These are phyloP conservation scores for Pichiaceae sp. DNA, from an alignment of 1,139 yeast species.

Conservation along the genomic window DNA sequence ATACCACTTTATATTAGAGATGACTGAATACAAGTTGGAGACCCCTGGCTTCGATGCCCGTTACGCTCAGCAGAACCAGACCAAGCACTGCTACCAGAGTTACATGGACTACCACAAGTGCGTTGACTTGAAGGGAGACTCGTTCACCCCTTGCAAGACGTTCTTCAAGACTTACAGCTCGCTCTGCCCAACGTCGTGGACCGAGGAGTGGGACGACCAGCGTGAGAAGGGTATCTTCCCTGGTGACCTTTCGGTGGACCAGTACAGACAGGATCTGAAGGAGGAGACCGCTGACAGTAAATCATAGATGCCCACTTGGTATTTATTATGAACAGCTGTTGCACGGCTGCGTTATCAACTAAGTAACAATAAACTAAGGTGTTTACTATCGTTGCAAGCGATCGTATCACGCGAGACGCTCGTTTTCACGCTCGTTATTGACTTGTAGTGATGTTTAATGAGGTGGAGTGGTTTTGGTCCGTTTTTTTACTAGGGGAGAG, in stretches of 20 bases:
- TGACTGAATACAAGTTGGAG: conserved; percentile 42
- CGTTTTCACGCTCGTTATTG: too few relatives aligned
- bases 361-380: too few relatives aligned
- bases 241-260: conserved; percentile 38
- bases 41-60: conserved; percentile 89
- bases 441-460: too few relatives aligned
- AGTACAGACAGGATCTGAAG: conserved; percentile 14
- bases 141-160: conserved; percentile 93
- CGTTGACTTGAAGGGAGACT: conserved; percentile 94
- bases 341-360: too few relatives aligned
- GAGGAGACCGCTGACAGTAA: too few relatives aligned
- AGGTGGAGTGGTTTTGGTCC: too few relatives aligned
- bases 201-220: conserved; percentile 94
- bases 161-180: conserved; percentile 88
- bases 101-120: conserved; percentile 98
- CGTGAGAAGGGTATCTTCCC: conserved; percentile 69
- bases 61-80: conserved; percentile 95
- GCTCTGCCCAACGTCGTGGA: conserved; percentile 89
- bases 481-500: too few relatives aligned
- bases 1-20: too few relatives aligned
- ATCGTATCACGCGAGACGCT: too few relatives aligned
- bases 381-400: too few relatives aligned
- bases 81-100: conserved; percentile 97
- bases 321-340: too few relatives aligned
- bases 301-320: too few relatives aligned